phyloP scores from a whole-genome alignment of 805 yeast species.

The Ogataea kodamae region DNA sequence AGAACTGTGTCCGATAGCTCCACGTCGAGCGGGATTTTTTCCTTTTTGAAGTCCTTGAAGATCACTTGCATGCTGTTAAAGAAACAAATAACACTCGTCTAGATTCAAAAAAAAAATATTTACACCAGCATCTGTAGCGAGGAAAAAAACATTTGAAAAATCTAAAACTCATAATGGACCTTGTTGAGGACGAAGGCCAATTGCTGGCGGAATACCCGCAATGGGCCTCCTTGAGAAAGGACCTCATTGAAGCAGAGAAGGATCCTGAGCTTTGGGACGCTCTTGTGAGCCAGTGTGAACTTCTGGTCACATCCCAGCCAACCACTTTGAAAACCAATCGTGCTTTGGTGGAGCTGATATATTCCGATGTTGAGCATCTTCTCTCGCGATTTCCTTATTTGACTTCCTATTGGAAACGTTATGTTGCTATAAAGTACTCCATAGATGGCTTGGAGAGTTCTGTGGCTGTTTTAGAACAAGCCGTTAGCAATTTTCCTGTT shows the following conservation, averaged over 20 bases:
- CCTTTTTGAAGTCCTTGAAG: conserved; percentile 91
- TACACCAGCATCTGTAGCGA: not conserved
- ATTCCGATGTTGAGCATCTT: conserved; percentile 37
- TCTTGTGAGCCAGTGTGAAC: conserved; percentile 25
- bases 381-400: conserved; percentile 56
- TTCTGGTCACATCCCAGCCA: conserved; percentile 22
- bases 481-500: conserved; percentile 49
- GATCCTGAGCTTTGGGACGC: conserved; percentile 27
- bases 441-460: conserved; percentile 53
- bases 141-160: not conserved
- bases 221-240: conserved; percentile 25
- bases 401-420: conserved; percentile 62
- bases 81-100: conserved; percentile 2
- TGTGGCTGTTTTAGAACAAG: conserved; percentile 39
- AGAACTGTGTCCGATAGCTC: conserved; percentile 63
- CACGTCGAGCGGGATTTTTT: conserved; percentile 75
- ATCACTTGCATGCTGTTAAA: conserved; percentile 59
- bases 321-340: conserved; percentile 13
- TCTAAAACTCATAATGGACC: conserved; percentile 1
- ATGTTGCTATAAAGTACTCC: conserved; percentile 52
- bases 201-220: conserved; percentile 26
- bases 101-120: conserved; percentile 6
- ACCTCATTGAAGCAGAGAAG: conserved; percentile 23
- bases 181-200: conserved; percentile 2
- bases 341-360: conserved; percentile 19